Base-by-base conservation (phyloP, 495 filamentous ascomycete species). In the Xylaria grammica region DNA sequence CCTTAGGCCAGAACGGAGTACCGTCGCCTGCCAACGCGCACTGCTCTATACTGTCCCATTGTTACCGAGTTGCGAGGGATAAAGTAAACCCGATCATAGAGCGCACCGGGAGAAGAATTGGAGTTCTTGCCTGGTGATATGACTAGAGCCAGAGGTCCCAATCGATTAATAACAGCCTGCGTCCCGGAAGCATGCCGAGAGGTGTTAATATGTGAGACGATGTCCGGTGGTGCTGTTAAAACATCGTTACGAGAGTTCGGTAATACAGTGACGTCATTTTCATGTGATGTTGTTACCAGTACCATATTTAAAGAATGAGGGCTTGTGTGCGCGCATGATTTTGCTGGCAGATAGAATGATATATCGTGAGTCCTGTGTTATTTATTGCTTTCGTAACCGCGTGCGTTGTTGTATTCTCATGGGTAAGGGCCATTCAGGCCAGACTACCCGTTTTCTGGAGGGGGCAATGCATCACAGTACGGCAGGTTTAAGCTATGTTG, bases 381-480 rank as follows among this genome's bases (percentile, higher is more conserved):
- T 11, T n/a, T 11, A 55, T 2, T 42, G 52, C 52, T 40, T 40
- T 55, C 0, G 26, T 26, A 13, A 55, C 22, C 0, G n/a, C 26
- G 22, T 24, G 52, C 24, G 13, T 52, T n/a, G 26, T 20, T 4
- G 30, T 53, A 0, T 27, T 5, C n/a, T 52, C 19, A 2, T 19
- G 10, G 3, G 20, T 8, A 30, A 51, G 50, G 29, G 4, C 30
- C 11, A 34, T 52, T n/a, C 4, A 80, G 17, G n/a, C 79, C 64
- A 3, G 78, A 75, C 48, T 81, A 80, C 1, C 78, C 78, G 1
- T 62, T 68, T 1, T 63, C 78, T 11, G 77, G 67, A 19, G 62
- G 48, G n/a, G 0, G 67, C 78, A 49, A 51, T 66, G 5, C 77
- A 3, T 73, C 77, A 81, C 17, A 77, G 44, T 7, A 79, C 19